Conservation (phyloP, 148 eudicot genomes). For the Hydrangea macrophylla region DNA sequence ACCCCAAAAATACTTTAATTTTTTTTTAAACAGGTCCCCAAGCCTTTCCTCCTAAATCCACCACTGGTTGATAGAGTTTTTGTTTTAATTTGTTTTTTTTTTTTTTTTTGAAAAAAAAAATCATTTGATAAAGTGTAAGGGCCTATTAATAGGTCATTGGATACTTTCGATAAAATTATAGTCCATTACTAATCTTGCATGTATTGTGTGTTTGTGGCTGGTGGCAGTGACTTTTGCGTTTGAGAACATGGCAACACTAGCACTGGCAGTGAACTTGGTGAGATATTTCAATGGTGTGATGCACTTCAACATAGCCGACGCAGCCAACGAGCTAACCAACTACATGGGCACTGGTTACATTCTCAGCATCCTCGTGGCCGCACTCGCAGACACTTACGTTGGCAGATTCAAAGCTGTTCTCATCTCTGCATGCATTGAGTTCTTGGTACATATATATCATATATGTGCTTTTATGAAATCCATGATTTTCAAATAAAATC, state of each 20-base stretch:
- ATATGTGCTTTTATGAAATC: no score
- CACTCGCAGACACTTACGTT: conserved; percentile 35
- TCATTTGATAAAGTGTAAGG: no score
- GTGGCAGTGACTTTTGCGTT: conserved; percentile 31
- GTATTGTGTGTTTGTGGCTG: background rate
- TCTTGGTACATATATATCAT: conserved; percentile 28
- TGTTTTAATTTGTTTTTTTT: background rate
- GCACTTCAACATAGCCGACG: conserved; percentile 34
- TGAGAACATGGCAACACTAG: conserved; percentile 40
- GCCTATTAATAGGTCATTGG: no score
- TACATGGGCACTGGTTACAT: conserved; percentile 40
- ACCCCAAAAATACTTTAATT: no score
- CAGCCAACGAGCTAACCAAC: conserved; percentile 42
- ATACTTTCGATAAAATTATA: no score
- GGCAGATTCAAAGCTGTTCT: conserved; percentile 35
- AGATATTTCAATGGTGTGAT: conserved; percentile 37
- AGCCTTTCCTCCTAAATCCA: no score
- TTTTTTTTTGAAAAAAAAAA: no score
- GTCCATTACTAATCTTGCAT: background rate
- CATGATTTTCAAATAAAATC: no score
- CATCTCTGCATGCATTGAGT: conserved; percentile 31
- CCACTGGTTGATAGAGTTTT: background rate
- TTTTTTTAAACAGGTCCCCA: no score
- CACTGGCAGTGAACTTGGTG: conserved; percentile 35
- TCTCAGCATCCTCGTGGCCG: conserved; percentile 32